Base-by-base conservation (phyloP, 305 asterid genomes). In the Euphrasia arctica region DNA sequence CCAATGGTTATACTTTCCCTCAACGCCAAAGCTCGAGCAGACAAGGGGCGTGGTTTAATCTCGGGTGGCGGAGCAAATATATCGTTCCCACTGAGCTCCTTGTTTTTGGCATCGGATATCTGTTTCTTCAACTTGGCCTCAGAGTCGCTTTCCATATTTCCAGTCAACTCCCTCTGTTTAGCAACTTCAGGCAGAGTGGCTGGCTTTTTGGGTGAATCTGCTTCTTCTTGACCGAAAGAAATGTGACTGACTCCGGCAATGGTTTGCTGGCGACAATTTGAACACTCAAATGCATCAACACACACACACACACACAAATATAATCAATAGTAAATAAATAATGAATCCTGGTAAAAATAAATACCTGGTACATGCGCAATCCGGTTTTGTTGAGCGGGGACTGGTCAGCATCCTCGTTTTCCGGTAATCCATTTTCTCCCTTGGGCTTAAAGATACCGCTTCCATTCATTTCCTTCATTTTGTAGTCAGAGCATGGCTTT, bases 1-100 rank as follows among this genome's bases (percentile, higher is more conserved):
- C 99, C 99, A 71, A 93, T 85, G 18, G 96, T 79, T 55, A 93
- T 90, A 83, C 96, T 90, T 75, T 93, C 98, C 72, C 94, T 74
- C 59, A 91, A 76, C 2, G 95, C 99, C 66, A 89, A 75, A 41
- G 97, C 97, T 49, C 91, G 95, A 67, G 97, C 80, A 69, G 90
- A 77, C 76, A 83, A 79, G 22, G 97, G 91, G 8, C 97, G 89
- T 54, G 99, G 96, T 72, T 86, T 80, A 71, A 93, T 93, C 71
- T 93, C 99, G 62, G 99, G 99, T 18, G 99, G 97, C 4, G 97
- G 96, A 42, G 99, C 97, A 70, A 93, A 93, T 27, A 93, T 93
- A 75, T 88, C 80, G 58, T 93, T 75, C 54, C 99, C 97, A 58
- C 90, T 86, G 41, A 93, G 95, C 81, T 93, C 99, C 84, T 80